Evolutionary conservation across 257 asterid genomes (phyloP).

Genomic region (Solanum medicagineum): DNA sequence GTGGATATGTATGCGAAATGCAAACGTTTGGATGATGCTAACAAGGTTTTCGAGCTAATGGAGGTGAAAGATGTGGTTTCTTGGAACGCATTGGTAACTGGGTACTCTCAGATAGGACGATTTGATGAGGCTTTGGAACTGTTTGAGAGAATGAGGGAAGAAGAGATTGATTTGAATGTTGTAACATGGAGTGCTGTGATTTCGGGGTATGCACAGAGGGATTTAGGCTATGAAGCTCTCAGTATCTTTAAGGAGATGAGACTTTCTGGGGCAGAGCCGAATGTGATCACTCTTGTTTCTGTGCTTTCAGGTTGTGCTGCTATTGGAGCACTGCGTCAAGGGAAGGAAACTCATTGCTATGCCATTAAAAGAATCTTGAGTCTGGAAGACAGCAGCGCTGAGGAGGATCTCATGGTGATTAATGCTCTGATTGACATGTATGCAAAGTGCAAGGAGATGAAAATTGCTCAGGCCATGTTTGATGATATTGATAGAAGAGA

Average conservation of each 20-base stretch:
- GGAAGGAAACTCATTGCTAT: slow-evolving; percentile 65
- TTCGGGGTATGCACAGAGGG: slow-evolving; percentile 85
- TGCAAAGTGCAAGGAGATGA: slow-evolving; percentile 53
- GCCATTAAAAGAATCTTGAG: slow-evolving; percentile 29
- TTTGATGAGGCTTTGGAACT: slow-evolving; percentile 51
- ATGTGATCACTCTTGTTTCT: slow-evolving; percentile 68
- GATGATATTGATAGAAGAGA: slow-evolving; percentile 29
- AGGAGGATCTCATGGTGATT: slow-evolving; percentile 75
- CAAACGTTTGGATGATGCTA: slow-evolving; percentile 55
- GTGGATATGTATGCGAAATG: slow-evolving; percentile 88
- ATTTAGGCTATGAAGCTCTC: slow-evolving; percentile 63
- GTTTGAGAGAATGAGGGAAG: slow-evolving; percentile 56
- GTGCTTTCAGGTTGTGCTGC: slow-evolving; percentile 82
- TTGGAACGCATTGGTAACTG: slow-evolving; percentile 79
- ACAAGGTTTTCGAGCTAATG: slow-evolving; percentile 50
- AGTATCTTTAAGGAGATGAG: slow-evolving; percentile 66
- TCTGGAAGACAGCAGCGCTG: slow-evolving; percentile 33
- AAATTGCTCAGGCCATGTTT: slow-evolving; percentile 43
- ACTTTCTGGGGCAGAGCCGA: slow-evolving; percentile 42
- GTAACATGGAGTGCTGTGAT: slow-evolving; percentile 93
- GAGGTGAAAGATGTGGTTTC: slow-evolving; percentile 77
- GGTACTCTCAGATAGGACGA: slow-evolving; percentile 71
- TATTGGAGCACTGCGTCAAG: slow-evolving; percentile 44
- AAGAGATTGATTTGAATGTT: slow-evolving; percentile 49
- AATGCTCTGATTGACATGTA: slow-evolving; percentile 82